Base-by-base conservation (phyloP, 805 yeast genomes). In the Saturnispora besseyi region DNA sequence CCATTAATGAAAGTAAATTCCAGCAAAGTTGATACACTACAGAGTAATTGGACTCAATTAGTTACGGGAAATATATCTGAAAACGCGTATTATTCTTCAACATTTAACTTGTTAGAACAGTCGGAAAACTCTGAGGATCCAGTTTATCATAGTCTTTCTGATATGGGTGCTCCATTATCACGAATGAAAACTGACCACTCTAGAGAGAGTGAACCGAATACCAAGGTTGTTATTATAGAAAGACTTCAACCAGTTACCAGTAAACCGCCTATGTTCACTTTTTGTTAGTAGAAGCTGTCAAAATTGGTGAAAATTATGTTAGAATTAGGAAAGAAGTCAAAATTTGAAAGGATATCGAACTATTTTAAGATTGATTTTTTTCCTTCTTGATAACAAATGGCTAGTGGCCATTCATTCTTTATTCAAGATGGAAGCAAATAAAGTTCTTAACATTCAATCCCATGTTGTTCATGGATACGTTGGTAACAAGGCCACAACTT, bases 381-480 rank as follows among this genome's bases (percentile, higher is more conserved):
- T 26, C 7, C 6, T 38, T 24, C n/a, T 12, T 38, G 30, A 38
- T 38, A 38, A 22, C 42, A 22, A 18, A 18, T 18, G 18, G n/a
- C 4, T 13, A 24, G 13, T 21, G 5, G 24, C 24, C 7, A 22
- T 36, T 36, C 26, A 9, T 34, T 18, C 29, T 8, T 8, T 36
- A 3, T 22, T 15, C 24, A 18, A 18, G 10, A 38, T 38, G 42
- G 42, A 44, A 41, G 44, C 46, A 9, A 48, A 22, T 15, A 48
- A 48, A 22, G 64, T 78, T 0, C 67, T 81, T 5, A 75, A 83
- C 0, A 70, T 81, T 3, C 86, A 80, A 63, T 81, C 87, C 5
- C 87, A 82, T 61, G 87, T 82, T 12, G 82, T 75, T 7, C 87
- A 82, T 61, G 88, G 88, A 2, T 82, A 81, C 55, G 88, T 82